Conservation (phyloP, 495 filamentous ascomycete genomes). For the Penicillium dipodomyicola region DNA sequence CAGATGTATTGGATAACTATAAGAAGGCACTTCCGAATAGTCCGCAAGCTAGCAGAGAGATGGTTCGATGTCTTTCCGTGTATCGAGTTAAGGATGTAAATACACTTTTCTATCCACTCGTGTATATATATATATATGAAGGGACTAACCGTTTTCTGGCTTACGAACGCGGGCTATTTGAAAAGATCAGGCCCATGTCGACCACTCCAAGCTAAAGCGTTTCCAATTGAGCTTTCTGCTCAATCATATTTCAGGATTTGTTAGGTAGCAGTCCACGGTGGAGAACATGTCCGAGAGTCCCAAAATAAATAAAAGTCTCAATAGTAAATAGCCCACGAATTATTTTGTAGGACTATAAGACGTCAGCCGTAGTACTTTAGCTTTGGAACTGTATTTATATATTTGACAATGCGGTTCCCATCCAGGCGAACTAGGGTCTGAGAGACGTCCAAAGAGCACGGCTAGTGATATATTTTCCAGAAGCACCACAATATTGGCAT, state of each 20-base stretch:
- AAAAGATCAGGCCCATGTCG: background rate
- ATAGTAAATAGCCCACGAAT: too few relatives aligned
- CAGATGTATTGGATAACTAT: background rate
- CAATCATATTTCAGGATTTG: background rate
- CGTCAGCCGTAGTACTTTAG: too few relatives aligned
- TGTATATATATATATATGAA: background rate
- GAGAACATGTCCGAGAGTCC: background rate
- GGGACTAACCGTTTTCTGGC: too few relatives aligned
- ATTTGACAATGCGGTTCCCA: too few relatives aligned
- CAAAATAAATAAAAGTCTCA: too few relatives aligned
- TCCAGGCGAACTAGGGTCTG: too few relatives aligned
- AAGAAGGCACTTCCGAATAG: background rate
- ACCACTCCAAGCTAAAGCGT: background rate
- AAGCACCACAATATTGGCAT: background rate
- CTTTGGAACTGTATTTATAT: too few relatives aligned
- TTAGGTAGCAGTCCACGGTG: background rate
- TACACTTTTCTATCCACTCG: background rate
- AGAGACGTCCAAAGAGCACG: background rate
- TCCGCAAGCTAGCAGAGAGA: background rate
- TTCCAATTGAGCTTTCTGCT: background rate
- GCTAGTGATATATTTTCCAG: background rate
- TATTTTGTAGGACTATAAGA: too few relatives aligned
- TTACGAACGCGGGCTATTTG: background rate
- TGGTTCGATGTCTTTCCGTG: background rate
- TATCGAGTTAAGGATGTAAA: background rate